These are phyloP conservation scores for Aureobasidium musti DNA, from an alignment of 2,329 filamentous ascomycete genomes.

Conservation along the genomic window DNA sequence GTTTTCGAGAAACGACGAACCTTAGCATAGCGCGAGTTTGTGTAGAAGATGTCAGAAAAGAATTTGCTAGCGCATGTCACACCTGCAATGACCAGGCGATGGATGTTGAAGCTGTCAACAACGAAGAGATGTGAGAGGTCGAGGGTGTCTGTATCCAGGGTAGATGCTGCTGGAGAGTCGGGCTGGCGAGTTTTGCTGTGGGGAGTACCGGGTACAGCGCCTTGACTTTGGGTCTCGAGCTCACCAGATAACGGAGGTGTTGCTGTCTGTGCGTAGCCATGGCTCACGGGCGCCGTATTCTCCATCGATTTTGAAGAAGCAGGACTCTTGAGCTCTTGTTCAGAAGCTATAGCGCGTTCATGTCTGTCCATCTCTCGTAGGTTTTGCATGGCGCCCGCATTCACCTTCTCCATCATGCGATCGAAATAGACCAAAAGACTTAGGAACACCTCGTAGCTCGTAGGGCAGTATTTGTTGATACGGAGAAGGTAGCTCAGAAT, in stretches of 20 bases:
- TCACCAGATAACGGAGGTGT: constrained; percentile 55
- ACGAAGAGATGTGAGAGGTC: constrained; percentile 76
- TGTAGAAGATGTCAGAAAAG: constrained; percentile 98
- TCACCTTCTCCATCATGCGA: constrained; percentile 96
- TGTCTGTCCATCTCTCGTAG: constrained; percentile 56
- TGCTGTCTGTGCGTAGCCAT: constrained; percentile 45
- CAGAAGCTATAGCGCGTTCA: constrained; percentile 37
- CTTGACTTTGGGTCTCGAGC: constrained; percentile 45
- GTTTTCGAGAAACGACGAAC: constrained; percentile 54
- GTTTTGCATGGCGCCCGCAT: constrained; percentile 72
- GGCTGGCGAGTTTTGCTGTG: constrained; percentile 41
- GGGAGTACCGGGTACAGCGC: constrained; percentile 42
- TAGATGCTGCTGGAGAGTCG: constrained; percentile 34
- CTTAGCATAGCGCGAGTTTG: constrained; percentile 98
- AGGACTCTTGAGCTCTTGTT: constrained; percentile 32
- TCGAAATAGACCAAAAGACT: constrained; percentile 97
- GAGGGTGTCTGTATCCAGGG: constrained; percentile 41
- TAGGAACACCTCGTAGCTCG: constrained; percentile 96
- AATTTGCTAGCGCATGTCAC: constrained; percentile 99
- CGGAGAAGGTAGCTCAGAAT: constrained; percentile 93
- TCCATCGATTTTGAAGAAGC: constrained; percentile 34
- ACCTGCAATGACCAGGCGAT: constrained; percentile 91
- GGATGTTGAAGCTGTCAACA: constrained; percentile 98
- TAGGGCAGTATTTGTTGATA: constrained; percentile 98
- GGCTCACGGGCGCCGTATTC: constrained; percentile 36